phyloP scores from a whole-genome alignment of 78 protist genomes.

The Bigelowiella natans region DNA sequence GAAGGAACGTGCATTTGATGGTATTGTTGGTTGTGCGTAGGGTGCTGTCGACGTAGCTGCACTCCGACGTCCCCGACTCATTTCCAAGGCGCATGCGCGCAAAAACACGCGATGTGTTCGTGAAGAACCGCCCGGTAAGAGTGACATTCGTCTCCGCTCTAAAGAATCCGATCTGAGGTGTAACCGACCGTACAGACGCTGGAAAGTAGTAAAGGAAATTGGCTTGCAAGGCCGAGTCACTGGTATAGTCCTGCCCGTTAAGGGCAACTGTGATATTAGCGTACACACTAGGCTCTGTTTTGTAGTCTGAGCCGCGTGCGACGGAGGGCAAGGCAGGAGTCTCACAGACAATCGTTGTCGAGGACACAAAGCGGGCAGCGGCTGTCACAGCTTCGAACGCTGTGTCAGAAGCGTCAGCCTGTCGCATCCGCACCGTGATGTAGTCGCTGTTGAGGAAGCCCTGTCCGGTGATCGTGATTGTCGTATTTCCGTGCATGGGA shows the following conservation, averaged over 20 bases:
- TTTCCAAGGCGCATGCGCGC: not conserved
- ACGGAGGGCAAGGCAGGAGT: not conserved
- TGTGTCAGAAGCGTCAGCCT: not conserved
- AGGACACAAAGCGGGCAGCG: not conserved
- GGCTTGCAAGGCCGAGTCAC: not conserved
- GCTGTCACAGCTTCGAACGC: not conserved
- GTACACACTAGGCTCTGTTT: not conserved
- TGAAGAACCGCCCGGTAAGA: not conserved
- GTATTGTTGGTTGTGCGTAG: not conserved
- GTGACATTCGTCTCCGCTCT: not conserved
- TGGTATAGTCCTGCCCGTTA: not conserved
- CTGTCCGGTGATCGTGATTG: not conserved
- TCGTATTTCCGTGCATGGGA: not conserved
- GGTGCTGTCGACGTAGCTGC: not conserved
- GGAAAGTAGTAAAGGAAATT: not conserved
- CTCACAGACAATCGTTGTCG: not conserved
- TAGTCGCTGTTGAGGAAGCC: not conserved
- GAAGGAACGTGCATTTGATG: not conserved
- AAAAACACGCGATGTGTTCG: not conserved
- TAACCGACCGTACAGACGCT: not conserved
- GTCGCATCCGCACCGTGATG: not conserved
- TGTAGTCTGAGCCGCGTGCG: not conserved
- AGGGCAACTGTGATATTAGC: not conserved
- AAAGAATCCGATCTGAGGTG: not conserved
- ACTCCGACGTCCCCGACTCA: not conserved